phyloP scores from a whole-genome alignment of 1,139 yeast genomes.

The Sugiyamaella grinbergsii region DNA sequence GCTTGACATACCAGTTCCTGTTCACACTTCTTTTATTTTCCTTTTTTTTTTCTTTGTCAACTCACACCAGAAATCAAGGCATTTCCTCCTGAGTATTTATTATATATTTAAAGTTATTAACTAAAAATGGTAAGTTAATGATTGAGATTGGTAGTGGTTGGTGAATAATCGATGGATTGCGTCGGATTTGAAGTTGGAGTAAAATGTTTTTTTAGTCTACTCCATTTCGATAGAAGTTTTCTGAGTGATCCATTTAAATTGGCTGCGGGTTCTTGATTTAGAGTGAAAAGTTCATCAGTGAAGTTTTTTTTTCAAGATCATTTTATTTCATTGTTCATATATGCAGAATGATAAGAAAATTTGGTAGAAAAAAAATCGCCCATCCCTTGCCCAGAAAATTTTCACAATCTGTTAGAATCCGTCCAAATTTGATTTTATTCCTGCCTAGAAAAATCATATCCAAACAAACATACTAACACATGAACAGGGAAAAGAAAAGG shows the following conservation, averaged over 20 bases:
- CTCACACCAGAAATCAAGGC: constrained; percentile 50
- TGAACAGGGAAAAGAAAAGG: constrained; percentile 80
- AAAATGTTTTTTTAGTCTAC: background rate
- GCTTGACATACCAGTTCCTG: constrained; percentile 20
- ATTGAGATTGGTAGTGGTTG: background rate
- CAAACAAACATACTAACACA: background rate
- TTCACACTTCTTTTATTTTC: constrained; percentile 29
- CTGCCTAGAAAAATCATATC: background rate
- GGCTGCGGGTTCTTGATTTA: too few species aligned
- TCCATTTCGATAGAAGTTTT: too few species aligned
- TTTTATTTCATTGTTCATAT: too few species aligned
- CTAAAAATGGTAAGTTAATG: constrained; percentile 17
- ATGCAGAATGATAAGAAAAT: too few species aligned
- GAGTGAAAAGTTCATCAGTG: too few species aligned
- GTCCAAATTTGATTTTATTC: too few species aligned
- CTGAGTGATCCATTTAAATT: too few species aligned
- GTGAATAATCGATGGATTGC: too few species aligned
- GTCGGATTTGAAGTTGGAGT: constrained; percentile 1
- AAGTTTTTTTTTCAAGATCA: too few species aligned
- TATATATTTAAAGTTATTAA: constrained; percentile 29
- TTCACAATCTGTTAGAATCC: too few species aligned
- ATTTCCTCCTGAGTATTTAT: constrained; percentile 46
- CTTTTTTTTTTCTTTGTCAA: constrained; percentile 41
- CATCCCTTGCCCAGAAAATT: too few species aligned
- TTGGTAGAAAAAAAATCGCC: too few species aligned